These are phyloP conservation scores for Serendipita sp. DNA, from an alignment of 1,284 basidiomycete species.

Conservation along the genomic window DNA sequence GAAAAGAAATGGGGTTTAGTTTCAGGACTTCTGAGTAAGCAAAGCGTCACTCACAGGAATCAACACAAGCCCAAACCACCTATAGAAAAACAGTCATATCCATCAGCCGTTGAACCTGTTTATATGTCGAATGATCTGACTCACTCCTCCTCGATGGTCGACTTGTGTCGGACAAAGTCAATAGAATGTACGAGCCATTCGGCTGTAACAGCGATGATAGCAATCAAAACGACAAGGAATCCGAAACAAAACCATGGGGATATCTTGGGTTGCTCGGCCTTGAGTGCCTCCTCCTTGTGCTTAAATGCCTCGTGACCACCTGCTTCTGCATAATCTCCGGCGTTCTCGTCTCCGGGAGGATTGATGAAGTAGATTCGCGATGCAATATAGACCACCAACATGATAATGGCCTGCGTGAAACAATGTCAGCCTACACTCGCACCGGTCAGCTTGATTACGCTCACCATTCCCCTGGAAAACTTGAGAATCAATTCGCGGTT, in stretches of 20 bases:
- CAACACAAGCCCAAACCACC: slow-evolving; percentile 57
- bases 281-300: slow-evolving; percentile 28
- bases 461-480: slow-evolving; percentile 46
- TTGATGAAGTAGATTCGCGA: slow-evolving; percentile 55
- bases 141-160: slow-evolving; percentile 16
- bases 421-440: background rate
- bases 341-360: slow-evolving; percentile 45
- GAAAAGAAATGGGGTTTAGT: too few species aligned
- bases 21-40: too few species aligned
- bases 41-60: slow-evolving; percentile 27
- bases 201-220: slow-evolving; percentile 47
- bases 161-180: slow-evolving; percentile 32
- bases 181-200: slow-evolving; percentile 57
- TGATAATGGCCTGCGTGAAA: background rate
- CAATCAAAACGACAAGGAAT: slow-evolving; percentile 38
- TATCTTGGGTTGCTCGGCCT: slow-evolving; percentile 35
- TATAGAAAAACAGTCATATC: slow-evolving; percentile 14
- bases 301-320: slow-evolving; percentile 25
- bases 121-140: background rate
- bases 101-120: too few species aligned
- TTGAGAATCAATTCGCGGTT: slow-evolving; percentile 33
- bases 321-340: slow-evolving; percentile 31
- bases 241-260: slow-evolving; percentile 45
- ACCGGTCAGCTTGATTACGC: slow-evolving; percentile 22
- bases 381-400: slow-evolving; percentile 28